phyloP scores from a whole-genome alignment of 2,329 filamentous ascomycete species.

The Phialocephala sp. region DNA sequence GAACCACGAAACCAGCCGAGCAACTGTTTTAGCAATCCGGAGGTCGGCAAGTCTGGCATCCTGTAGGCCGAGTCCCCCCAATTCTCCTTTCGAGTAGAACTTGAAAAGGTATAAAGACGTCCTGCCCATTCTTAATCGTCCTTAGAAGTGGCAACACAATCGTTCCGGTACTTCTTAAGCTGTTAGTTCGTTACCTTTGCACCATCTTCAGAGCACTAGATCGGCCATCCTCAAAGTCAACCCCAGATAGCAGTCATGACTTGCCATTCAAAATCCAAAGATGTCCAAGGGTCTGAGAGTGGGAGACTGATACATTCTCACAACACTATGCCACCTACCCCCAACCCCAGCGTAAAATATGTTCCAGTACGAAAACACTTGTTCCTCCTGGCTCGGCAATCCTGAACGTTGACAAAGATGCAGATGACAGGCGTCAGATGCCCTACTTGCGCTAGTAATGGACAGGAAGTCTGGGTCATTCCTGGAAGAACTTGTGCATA shows the following conservation, averaged over 20 bases:
- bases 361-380: constrained; percentile 28
- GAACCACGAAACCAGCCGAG: constrained; percentile 22
- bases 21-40: constrained; percentile 21
- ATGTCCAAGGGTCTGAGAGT: constrained; percentile 6
- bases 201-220: not conserved
- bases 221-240: not conserved
- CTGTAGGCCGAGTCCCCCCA: constrained; percentile 12
- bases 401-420: constrained; percentile 24
- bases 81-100: not conserved
- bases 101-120: constrained; percentile 28
- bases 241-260: constrained; percentile 20
- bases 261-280: constrained; percentile 19
- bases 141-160: not conserved
- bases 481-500: constrained; percentile 57
- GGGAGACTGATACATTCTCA: constrained; percentile 11
- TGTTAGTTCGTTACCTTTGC: not conserved
- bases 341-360: constrained; percentile 25
- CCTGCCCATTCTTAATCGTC: not conserved
- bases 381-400: not conserved
- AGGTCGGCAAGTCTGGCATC: constrained; percentile 15
- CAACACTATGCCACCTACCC: constrained; percentile 15
- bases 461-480: constrained; percentile 61
- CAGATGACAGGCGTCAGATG: constrained; percentile 58
- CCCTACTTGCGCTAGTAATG: constrained; percentile 55
- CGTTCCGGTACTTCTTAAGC: not conserved